Base-by-base conservation (phyloP, 164 flowering plant genomes). In the Euptelea pleiosperma region DNA sequence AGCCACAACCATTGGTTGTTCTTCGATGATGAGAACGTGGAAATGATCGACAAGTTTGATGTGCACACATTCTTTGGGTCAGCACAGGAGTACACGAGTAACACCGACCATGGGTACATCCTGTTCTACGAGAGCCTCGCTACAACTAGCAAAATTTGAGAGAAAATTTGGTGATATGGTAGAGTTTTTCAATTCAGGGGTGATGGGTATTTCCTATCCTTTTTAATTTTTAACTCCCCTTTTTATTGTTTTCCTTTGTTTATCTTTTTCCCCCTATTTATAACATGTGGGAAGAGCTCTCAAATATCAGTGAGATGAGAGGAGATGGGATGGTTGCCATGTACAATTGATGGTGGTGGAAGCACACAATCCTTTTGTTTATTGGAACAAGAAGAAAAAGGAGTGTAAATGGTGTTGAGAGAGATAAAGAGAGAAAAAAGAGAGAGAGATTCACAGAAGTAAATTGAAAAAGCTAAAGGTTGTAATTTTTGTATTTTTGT, bases 1-100 rank as follows among this genome's bases (percentile, higher is more conserved):
- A 94, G 99, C 74, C 99, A 94, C 62, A 89, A 87, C 73, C 99
- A 91, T 71, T 94, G 99, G 99, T 60, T 94, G 52, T 91, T 87
- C 68, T 94, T 94, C 52, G 99, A 94, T 40, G 99, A 94, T 40
- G 99, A 94, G 69, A 94, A 89, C 55, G 99, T 89, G 57, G 99
- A 94, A 82, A 91, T 94, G 78, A 83, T 94, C 11, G 99, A 94
- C 26, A 98, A 94, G 72, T 87, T 96, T 29, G 90, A 87, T 0
- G 90, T 94, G 59, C 99, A 94, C 68, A 89, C 99, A 36, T 91
- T 91, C 75, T 94, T 94, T 54, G 99, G 99, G 21, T 94, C 99
- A 2, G 85, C 99, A 0, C 99, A 94, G 63, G 99, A 94, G 71
- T 94, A 89, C 66, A 84, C 99, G 0, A 85, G 96, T 70, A 94